Conservation (phyloP, 768 basidiomycete species). For the Coprinellus aureogranulatus region DNA sequence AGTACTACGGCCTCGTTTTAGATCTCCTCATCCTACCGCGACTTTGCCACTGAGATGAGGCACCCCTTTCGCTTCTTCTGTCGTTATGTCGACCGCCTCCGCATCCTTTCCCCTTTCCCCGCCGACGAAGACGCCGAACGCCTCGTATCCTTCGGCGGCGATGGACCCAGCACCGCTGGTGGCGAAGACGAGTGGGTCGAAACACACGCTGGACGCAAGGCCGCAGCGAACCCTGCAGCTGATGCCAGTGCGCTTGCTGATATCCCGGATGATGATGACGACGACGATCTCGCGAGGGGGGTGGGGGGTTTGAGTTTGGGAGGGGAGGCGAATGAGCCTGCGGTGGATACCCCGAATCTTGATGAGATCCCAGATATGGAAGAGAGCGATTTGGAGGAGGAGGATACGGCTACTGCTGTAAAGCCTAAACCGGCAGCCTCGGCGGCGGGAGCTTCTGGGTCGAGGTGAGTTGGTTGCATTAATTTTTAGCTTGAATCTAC, state of each 20-base stretch:
- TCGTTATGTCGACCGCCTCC: too few species aligned
- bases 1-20: conserved; percentile 94
- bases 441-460: neutral
- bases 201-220: conserved; percentile 83
- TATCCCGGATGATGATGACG: conserved; percentile 85
- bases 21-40: conserved; percentile 95
- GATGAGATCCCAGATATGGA: conserved; percentile 99
- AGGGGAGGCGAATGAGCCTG: conserved; percentile 23
- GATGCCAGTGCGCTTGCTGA: conserved; percentile 57
- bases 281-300: conserved; percentile 39
- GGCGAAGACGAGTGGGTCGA: conserved; percentile 96
- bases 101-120: too few species aligned
- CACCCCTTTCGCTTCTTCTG: too few species aligned
- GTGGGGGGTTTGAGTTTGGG: conserved; percentile 48
- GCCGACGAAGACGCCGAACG: conserved; percentile 96
- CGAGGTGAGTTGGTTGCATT: neutral
- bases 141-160: conserved; percentile 75
- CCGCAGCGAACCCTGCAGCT: conserved; percentile 50
- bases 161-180: conserved; percentile 27
- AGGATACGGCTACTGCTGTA: conserved; percentile 66
- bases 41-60: too few species aligned
- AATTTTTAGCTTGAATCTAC: neutral
- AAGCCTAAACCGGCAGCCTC: conserved; percentile 2
- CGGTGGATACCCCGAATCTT: conserved; percentile 78
- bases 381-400: conserved; percentile 85